Conservation (phyloP, 805 yeast genomes). For the Yarrowia yakushimensis region DNA sequence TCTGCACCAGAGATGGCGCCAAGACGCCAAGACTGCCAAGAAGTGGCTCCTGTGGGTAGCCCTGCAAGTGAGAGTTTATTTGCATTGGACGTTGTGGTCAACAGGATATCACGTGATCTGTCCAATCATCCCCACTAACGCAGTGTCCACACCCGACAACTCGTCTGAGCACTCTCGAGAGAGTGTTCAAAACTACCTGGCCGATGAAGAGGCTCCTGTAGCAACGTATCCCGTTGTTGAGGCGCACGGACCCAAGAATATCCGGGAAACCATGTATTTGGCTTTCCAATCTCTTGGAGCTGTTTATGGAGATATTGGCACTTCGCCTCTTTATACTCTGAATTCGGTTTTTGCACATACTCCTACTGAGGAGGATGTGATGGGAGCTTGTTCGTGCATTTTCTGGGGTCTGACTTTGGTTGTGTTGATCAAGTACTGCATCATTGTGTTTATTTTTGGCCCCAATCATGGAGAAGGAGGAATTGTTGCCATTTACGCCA, state of each 20-base stretch:
- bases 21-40: constrained; percentile 13
- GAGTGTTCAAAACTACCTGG: background rate
- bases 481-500: constrained; percentile 60
- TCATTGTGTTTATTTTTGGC: constrained; percentile 52
- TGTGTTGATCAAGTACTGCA: constrained; percentile 51
- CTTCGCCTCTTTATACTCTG: constrained; percentile 14
- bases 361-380: background rate
- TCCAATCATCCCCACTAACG: background rate
- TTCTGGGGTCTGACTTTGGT: constrained; percentile 55
- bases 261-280: constrained; percentile 28
- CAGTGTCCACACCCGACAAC: background rate
- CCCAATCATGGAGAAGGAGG: constrained; percentile 59
- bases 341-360: background rate
- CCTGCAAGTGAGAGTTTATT: background rate
- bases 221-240: constrained; percentile 1
- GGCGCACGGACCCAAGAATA: background rate
- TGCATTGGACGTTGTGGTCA: too few species aligned
- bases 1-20: too few species aligned
- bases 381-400: constrained; percentile 33
- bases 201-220: constrained; percentile 8
- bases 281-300: constrained; percentile 53
- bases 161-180: background rate
- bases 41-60: constrained; percentile 5
- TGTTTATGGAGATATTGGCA: constrained; percentile 46
- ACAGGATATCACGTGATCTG: too few species aligned